Base-by-base conservation (phyloP, 495 filamentous ascomycete species). In the Talaromyces proteolyticus region DNA sequence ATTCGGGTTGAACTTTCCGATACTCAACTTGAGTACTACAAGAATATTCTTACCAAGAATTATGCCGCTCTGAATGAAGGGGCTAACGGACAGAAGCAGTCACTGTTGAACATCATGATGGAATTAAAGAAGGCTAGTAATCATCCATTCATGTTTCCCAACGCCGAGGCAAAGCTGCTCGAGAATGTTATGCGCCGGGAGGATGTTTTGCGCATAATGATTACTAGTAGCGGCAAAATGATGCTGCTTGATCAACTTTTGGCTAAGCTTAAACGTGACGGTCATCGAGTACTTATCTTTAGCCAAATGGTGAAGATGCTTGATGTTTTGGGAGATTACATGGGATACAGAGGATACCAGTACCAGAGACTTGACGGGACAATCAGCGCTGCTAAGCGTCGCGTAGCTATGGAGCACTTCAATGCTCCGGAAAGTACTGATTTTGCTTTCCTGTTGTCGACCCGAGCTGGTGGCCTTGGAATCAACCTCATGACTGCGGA, bases 301-400 rank as follows among this genome's bases (percentile, higher is more conserved):
- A 96, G 93, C 55, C 94, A 97, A 65, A 97, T 99, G 94, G 93
- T 99, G 26, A 93, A 90, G 64, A 96, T 99, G 83, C 81, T 99
- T 4, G 91, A 99, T 57, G 90, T 99, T 48, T 75, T 99, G 0
- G 86, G 87, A 38, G 91, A 97, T 54, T 99, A 99, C 64, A 77
- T 97, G 53, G 82, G 88, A 44, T 78, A 88, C 26, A 89, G 93
- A 26, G 88, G 89, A 12, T 91, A 96, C 64, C 80, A 89, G 42
- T 96, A 90, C 60, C 93, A 99, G 64, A 79, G 93, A 8, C 80
- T 99, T 4, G 93, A 99, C 60, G 93, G 93, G 53, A 99, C 93
- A 2, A 95, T 97, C 53, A 81, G 90, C 34, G 84, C 94, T 14
- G 81, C 79, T 1, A 77, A 89, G 49, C 85, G 93, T 59, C 86